Percentiles rank a stretch among this genome's conserved stretches.
Conservation (phyloP, 1,284 basidiomycete species). For the Coniferiporia sulphurascens region DNA sequence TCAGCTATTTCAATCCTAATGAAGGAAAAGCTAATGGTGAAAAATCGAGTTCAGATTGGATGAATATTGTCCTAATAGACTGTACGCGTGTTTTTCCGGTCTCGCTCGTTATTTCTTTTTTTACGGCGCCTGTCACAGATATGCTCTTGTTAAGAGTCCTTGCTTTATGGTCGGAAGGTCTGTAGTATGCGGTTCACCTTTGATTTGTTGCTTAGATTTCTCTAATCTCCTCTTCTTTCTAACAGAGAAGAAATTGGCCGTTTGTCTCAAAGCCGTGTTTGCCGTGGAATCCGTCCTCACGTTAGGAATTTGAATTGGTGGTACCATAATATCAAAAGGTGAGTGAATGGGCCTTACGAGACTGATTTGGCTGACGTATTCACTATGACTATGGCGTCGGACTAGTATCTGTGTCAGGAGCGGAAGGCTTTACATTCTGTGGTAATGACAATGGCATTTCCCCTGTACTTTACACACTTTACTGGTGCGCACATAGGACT, state of each 20-base stretch:
- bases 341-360: not conserved
- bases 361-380: not conserved
- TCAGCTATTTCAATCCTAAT: not conserved
- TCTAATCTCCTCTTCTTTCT: not conserved
- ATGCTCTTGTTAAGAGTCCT: conserved; percentile 7
- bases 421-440: not conserved
- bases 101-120: too few relatives aligned
- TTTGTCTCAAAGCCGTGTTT: not conserved
- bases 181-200: too few relatives aligned
- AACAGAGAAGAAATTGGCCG: not conserved
- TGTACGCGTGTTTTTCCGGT: not conserved
- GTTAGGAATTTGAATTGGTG: not conserved
- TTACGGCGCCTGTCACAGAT: too few relatives aligned
- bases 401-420: not conserved
- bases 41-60: not conserved
- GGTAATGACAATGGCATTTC: not conserved
- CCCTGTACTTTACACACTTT: not conserved
- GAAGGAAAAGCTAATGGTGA: too few relatives aligned
- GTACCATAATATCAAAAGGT: not conserved
- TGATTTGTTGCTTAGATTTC: not conserved
- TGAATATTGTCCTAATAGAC: conserved; percentile 4
- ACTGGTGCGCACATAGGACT: not conserved
- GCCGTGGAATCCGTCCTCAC: not conserved
- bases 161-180: too few relatives aligned
- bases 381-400: too few relatives aligned